Evolutionary conservation across 2,329 filamentous ascomycete species (phyloP).

Genomic region (Ophiocordyceps polyrhachis-furcata): DNA sequence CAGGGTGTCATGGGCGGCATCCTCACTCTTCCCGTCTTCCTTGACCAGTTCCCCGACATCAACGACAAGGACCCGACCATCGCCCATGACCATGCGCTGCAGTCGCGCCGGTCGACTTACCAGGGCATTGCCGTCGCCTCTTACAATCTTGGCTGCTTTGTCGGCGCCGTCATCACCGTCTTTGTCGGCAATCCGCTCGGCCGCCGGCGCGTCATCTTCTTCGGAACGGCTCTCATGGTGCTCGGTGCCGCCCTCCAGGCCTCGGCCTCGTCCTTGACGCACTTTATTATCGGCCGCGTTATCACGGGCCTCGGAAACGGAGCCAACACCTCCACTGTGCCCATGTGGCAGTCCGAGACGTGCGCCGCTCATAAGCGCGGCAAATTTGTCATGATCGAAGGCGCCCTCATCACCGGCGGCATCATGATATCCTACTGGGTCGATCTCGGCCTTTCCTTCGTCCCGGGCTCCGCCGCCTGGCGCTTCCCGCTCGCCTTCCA

Average conservation of each 20-base stretch:
- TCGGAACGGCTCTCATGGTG: constrained; percentile 38
- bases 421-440: constrained; percentile 43
- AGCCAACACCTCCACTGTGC: constrained; percentile 34
- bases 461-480: constrained; percentile 24
- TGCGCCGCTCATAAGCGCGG: constrained; percentile 37
- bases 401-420: constrained; percentile 36
- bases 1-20: constrained; percentile 62
- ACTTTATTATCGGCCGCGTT: constrained; percentile 39
- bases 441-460: constrained; percentile 36
- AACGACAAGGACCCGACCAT: constrained; percentile 22
- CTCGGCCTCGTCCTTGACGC: constrained; percentile 31
- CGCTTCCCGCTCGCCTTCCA: constrained; percentile 39
- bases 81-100: constrained; percentile 7
- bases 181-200: constrained; percentile 47
- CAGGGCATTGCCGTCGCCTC: constrained; percentile 36
- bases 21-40: constrained; percentile 45
- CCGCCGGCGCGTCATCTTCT: constrained; percentile 37
- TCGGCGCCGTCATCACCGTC: constrained; percentile 45
- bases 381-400: constrained; percentile 43
- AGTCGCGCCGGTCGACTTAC: constrained; percentile 26
- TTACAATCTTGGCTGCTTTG: constrained; percentile 42
- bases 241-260: constrained; percentile 41
- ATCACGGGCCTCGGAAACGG: constrained; percentile 41
- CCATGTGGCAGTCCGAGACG: constrained; percentile 43
- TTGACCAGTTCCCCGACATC: constrained; percentile 35